Evolutionary conservation across 1,284 basidiomycete genomes (phyloP).

Genomic region (Nidula niveotomentosa): DNA sequence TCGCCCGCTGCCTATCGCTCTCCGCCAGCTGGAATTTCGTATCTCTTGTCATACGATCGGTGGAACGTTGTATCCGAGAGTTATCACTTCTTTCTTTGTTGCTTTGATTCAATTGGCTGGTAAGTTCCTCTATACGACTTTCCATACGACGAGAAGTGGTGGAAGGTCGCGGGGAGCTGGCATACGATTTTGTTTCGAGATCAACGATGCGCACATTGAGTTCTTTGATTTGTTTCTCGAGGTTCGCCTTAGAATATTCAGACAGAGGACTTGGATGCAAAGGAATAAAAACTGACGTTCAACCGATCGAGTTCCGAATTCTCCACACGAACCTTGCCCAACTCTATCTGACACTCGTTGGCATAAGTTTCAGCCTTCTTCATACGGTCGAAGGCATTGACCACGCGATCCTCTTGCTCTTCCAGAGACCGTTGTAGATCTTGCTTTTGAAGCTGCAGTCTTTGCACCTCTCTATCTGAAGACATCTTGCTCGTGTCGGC

Average conservation of each 20-base stretch:
- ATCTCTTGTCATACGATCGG: conserved; percentile 55
- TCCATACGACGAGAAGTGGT: conserved; percentile 58
- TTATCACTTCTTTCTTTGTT: conserved; percentile 48
- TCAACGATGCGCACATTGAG: conserved; percentile 80
- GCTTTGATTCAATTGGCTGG: conserved; percentile 55
- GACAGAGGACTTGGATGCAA: background rate
- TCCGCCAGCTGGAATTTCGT: conserved; percentile 56
- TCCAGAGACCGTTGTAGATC: conserved; percentile 79
- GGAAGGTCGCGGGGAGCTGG: conserved; percentile 59
- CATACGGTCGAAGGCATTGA: conserved; percentile 74
- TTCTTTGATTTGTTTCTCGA: conserved; percentile 84
- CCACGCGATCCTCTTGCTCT: conserved; percentile 73
- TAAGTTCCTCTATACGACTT: conserved; percentile 71
- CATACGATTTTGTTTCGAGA: conserved; percentile 75
- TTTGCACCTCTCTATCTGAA: conserved; percentile 74
- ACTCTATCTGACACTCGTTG: conserved; percentile 72
- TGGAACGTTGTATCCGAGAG: conserved; percentile 44
- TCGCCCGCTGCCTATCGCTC: conserved; percentile 55
- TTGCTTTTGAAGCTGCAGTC: conserved; percentile 74
- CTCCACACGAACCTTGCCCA: conserved; percentile 73
- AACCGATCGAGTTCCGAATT: conserved; percentile 77
- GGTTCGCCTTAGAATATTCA: conserved; percentile 52
- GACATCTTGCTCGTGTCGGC: conserved; percentile 71
- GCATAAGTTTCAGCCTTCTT: conserved; percentile 79
- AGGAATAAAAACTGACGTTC: conserved; percentile 53